Conservation (phyloP, 1,284 basidiomycete genomes). For the Gymnopus androsaceus region DNA sequence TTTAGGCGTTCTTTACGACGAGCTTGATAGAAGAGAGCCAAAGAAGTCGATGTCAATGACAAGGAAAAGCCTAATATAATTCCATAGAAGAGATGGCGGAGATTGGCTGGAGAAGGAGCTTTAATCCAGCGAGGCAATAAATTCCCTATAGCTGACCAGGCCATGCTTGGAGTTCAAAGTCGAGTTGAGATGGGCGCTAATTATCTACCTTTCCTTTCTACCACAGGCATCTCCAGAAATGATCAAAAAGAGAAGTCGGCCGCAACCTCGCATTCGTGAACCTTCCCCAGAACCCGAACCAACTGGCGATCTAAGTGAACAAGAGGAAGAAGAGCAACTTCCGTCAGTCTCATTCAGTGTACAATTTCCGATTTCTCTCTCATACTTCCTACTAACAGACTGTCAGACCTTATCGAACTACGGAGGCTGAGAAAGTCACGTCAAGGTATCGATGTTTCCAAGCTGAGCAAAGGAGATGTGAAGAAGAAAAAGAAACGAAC, state of each 20-base stretch:
- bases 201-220: too few species aligned
- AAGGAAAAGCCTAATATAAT: constrained; percentile 71
- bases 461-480: constrained; percentile 81
- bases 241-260: constrained; percentile 68
- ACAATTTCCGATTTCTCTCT: constrained; percentile 5
- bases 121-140: constrained; percentile 33
- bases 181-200: too few species aligned
- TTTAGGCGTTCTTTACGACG: constrained; percentile 43
- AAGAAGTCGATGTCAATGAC: constrained; percentile 63
- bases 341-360: constrained; percentile 44
- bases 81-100: constrained; percentile 61
- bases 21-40: constrained; percentile 51
- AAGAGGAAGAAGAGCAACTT: constrained; percentile 47
- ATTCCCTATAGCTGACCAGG: neutral
- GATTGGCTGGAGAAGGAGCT: constrained; percentile 38
- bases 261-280: constrained; percentile 52
- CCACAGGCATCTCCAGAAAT: constrained; percentile 34
- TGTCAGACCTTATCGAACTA: constrained; percentile 85
- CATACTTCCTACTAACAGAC: constrained; percentile 35
- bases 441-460: constrained; percentile 85
- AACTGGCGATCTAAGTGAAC: constrained; percentile 25
- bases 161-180: too few species aligned
- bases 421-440: constrained; percentile 75
- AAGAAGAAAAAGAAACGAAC: constrained; percentile 69
- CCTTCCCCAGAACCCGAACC: constrained; percentile 45